These are phyloP conservation scores for Candida sonorensis DNA, from an alignment of 805 yeast species.

Conservation along the genomic window DNA sequence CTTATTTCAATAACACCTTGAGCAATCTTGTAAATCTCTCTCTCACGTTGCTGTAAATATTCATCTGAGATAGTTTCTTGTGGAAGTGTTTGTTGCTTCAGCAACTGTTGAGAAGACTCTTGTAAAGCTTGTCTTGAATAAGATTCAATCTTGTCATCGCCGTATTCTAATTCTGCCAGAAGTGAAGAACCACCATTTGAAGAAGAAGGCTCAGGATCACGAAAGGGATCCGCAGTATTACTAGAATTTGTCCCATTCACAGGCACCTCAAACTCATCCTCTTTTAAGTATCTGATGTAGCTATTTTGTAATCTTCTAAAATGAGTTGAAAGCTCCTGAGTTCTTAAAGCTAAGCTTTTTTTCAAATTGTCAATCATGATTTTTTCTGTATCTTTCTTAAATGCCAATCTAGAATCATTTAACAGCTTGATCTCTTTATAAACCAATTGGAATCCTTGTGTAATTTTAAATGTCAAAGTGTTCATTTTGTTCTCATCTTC, in stretches of 20 bases:
- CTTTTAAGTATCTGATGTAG: constrained; percentile 76
- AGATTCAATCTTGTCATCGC: constrained; percentile 35
- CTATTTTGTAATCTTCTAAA: constrained; percentile 86
- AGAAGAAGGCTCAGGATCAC: background rate
- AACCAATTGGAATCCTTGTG: constrained; percentile 71
- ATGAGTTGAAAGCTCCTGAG: constrained; percentile 69
- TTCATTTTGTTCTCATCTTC: constrained; percentile 76
- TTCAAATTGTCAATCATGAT: constrained; percentile 73
- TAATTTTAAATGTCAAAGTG: constrained; percentile 63
- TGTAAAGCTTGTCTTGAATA: constrained; percentile 48
- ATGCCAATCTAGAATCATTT: constrained; percentile 28
- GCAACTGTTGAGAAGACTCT: constrained; percentile 36
- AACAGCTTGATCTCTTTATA: constrained; percentile 70
- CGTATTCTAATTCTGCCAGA: constrained; percentile 28
- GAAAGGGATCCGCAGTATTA: background rate
- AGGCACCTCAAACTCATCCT: constrained; percentile 58
- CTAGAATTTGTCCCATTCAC: background rate
- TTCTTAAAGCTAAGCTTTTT: constrained; percentile 75
- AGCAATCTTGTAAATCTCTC: constrained; percentile 85
- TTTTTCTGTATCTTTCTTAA: constrained; percentile 40
- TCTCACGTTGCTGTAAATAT: constrained; percentile 66
- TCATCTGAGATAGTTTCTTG: constrained; percentile 33
- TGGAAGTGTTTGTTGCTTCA: constrained; percentile 20
- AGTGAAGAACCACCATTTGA: background rate
- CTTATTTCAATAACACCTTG: constrained; percentile 92